Evolutionary conservation across 2,329 filamentous ascomycete species (phyloP).

Genomic region (Colletotrichum sp.): DNA sequence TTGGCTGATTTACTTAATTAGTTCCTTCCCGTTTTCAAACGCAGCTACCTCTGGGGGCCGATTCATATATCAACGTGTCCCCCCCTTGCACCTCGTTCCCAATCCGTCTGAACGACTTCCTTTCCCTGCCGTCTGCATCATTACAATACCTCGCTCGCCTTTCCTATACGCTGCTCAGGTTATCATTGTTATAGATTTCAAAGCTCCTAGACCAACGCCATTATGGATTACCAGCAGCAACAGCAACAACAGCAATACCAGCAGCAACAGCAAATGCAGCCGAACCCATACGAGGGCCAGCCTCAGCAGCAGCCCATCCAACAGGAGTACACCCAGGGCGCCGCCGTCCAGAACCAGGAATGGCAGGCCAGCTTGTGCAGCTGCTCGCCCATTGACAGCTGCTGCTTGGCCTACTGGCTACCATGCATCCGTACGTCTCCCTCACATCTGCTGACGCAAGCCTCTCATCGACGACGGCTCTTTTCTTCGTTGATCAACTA

Average conservation of each 20-base stretch:
- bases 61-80: not conserved
- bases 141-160: not conserved
- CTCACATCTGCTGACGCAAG: not conserved
- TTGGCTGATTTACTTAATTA: not conserved
- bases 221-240: conserved; percentile 3
- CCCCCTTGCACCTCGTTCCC: not conserved
- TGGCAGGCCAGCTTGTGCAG: conserved; percentile 44
- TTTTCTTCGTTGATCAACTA: no score
- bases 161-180: not conserved
- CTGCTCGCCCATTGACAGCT: conserved; percentile 45
- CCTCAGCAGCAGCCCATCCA: conserved; percentile 16
- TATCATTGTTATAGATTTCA: not conserved
- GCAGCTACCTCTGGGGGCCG: no score
- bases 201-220: not conserved
- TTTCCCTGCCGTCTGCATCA: not conserved
- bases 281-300: conserved; percentile 1
- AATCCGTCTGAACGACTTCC: not conserved
- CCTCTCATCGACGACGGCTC: no score
- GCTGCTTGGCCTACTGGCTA: conserved; percentile 41
- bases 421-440: conserved; percentile 48
- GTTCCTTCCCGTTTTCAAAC: not conserved
- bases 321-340: conserved; percentile 17
- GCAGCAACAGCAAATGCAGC: conserved; percentile 7
- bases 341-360: conserved; percentile 27
- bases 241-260: not conserved